A percentile compares a stretch with the other conserved stretches of the same genome.
Conservation (phyloP, 768 basidiomycete species). For the Epithele typhae region DNA sequence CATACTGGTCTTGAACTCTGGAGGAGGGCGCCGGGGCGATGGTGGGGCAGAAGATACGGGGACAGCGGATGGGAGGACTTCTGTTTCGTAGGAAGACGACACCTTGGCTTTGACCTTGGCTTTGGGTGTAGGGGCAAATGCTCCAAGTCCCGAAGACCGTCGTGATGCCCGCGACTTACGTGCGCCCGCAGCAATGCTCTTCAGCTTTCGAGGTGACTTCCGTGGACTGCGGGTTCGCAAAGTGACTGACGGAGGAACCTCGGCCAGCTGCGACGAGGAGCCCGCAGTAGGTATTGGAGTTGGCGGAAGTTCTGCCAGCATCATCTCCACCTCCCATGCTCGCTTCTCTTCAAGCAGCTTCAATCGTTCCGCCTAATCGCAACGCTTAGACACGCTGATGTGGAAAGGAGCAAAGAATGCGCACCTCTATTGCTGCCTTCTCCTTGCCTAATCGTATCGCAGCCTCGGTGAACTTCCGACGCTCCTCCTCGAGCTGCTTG, state of each 20-base stretch:
- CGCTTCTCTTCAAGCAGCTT: slow-evolving; percentile 65
- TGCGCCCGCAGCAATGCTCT: slow-evolving; percentile 39
- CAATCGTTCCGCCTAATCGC: slow-evolving; percentile 62
- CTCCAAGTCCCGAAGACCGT: slow-evolving; percentile 38
- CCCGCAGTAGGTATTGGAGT: slow-evolving; percentile 24
- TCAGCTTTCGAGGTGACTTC: slow-evolving; percentile 38
- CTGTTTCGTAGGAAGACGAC: slow-evolving; percentile 49
- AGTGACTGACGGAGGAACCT: no score
- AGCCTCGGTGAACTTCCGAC: slow-evolving; percentile 59
- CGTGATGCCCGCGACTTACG: slow-evolving; percentile 45
- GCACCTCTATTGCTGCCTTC: slow-evolving; percentile 62
- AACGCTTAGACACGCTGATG: neutral
- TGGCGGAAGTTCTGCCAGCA: slow-evolving; percentile 54
- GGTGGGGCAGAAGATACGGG: slow-evolving; percentile 3
- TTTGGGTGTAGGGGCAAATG: slow-evolving; percentile 25
- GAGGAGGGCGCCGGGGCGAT: slow-evolving; percentile 20
- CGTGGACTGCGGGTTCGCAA: no score
- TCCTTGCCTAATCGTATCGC: slow-evolving; percentile 62
- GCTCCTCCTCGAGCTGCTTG: slow-evolving; percentile 60
- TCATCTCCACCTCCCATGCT: slow-evolving; percentile 64
- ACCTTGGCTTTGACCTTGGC: slow-evolving; percentile 36
- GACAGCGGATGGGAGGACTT: slow-evolving; percentile 34
- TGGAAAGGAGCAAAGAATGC: slow-evolving; percentile 2
- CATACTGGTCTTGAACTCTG: slow-evolving; percentile 29
- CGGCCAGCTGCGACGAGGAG: slow-evolving; percentile 27